Evolutionary conservation across 306 rosid species (phyloP).

Genomic region (Citrullus colocynthis): DNA sequence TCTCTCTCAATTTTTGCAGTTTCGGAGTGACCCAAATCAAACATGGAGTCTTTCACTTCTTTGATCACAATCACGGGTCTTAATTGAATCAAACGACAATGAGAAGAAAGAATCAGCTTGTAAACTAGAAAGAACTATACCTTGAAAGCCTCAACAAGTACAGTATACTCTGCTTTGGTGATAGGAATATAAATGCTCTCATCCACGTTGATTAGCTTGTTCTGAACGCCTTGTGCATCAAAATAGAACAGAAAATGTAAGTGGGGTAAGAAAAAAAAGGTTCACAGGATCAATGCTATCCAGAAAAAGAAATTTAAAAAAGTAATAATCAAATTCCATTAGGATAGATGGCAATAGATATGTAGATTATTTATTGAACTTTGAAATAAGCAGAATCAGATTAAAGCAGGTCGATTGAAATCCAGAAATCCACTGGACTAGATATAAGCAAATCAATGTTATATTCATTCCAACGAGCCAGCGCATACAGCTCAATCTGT

Average conservation of each 20-base stretch:
- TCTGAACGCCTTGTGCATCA: constrained; percentile 60
- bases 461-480: background rate
- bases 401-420: background rate
- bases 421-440: background rate
- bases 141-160: constrained; percentile 64
- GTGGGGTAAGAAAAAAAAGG: background rate
- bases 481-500: background rate
- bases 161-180: constrained; percentile 70
- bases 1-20: background rate
- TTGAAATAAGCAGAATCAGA: background rate
- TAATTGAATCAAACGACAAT: background rate
- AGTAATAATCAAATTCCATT: background rate
- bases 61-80: background rate
- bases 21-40: background rate
- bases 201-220: constrained; percentile 60
- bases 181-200: constrained; percentile 67
- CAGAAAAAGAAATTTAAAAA: background rate
- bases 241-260: background rate
- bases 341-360: background rate
- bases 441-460: background rate
- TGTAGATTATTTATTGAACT: background rate
- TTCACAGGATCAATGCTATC: background rate
- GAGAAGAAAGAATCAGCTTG: background rate
- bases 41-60: background rate
- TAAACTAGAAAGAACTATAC: constrained; percentile 28